Percentiles rank a stretch among this genome's conserved stretches.
Evolutionary conservation across 2,329 filamentous ascomycete genomes (phyloP).

Genomic region (Alternaria dauci): DNA sequence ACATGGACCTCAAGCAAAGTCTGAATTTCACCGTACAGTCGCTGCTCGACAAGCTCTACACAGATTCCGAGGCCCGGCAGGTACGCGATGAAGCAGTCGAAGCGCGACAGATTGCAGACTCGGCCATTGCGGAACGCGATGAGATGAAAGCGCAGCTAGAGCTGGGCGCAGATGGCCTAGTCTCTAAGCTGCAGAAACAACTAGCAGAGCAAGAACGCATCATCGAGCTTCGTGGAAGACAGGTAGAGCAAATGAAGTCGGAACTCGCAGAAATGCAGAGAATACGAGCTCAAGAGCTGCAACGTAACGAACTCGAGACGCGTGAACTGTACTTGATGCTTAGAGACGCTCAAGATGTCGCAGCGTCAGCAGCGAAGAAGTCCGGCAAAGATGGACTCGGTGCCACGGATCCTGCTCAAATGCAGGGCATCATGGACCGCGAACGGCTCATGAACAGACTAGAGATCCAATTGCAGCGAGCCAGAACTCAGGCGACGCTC

Average conservation of each 20-base stretch:
- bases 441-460: constrained; percentile 91
- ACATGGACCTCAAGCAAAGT: constrained; percentile 98
- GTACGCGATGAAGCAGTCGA: constrained; percentile 91
- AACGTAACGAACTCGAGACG: constrained; percentile 94
- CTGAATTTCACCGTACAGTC: constrained; percentile 97
- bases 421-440: constrained; percentile 92
- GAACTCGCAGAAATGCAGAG: constrained; percentile 89
- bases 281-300: constrained; percentile 85
- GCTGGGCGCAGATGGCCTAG: constrained; percentile 89
- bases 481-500: constrained; percentile 97
- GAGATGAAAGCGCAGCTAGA: constrained; percentile 90
- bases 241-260: constrained; percentile 86
- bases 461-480: constrained; percentile 93
- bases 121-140: constrained; percentile 94
- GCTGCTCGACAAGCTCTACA: constrained; percentile 93
- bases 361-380: constrained; percentile 82
- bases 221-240: constrained; percentile 86
- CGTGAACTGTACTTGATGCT: constrained; percentile 98
- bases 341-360: constrained; percentile 94
- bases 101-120: constrained; percentile 90
- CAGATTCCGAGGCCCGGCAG: constrained; percentile 91
- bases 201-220: constrained; percentile 91
- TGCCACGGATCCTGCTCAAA: constrained; percentile 74
- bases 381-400: constrained; percentile 60
- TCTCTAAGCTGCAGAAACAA: constrained; percentile 91